A percentile compares a stretch with the other conserved stretches of the same genome.
Evolutionary conservation across 78 protist genomes (phyloP).

Genomic region (Dictyostelium discoideum): dicty_2.7 NC_007088.5:6957001-6957500

Average conservation of each 20-base stretch:
- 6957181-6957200: neutral
- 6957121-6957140: conserved; percentile 22
- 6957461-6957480: neutral
- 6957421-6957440: neutral
- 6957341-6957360: conserved; percentile 38
- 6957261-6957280: neutral
- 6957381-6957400: neutral
- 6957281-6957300: neutral
- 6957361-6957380: neutral
- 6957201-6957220: neutral
- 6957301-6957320: neutral
- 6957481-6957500: conserved; percentile 24
- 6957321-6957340: conserved; percentile 78
- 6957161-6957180: neutral
- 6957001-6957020: conserved; percentile 50
- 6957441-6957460: neutral
- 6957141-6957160: neutral
- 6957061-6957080: conserved; percentile 80
- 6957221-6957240: neutral
- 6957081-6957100: conserved; percentile 14
- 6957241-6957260: conserved; percentile 3
- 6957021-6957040: conserved; percentile 64
- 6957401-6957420: neutral
- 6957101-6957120: neutral
- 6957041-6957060: conserved; percentile 80